phyloP scores from a whole-genome alignment of 192 early-diverging fungal species.

The Entomortierella beljakovae region DNA sequence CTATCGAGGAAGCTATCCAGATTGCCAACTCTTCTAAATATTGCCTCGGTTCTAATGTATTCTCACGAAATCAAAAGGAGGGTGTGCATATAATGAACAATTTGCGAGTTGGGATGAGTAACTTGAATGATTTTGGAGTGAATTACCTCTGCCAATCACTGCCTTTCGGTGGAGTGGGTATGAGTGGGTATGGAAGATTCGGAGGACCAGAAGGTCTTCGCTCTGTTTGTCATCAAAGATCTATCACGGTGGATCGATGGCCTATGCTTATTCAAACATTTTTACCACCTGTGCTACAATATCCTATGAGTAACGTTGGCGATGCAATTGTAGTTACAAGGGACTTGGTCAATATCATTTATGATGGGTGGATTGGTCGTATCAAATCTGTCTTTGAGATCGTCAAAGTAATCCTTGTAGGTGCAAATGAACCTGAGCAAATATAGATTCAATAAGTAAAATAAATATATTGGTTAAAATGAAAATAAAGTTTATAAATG shows the following conservation, averaged over 20 bases:
- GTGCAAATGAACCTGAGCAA: slow-evolving; percentile 36
- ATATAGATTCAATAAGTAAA: neutral
- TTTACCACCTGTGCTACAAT: slow-evolving; percentile 81
- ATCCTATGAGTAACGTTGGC: slow-evolving; percentile 66
- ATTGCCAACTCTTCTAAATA: slow-evolving; percentile 78
- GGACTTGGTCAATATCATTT: slow-evolving; percentile 50
- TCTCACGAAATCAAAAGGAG: slow-evolving; percentile 72
- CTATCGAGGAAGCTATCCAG: slow-evolving; percentile 74
- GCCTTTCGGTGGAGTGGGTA: slow-evolving; percentile 87
- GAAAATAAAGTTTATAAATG: neutral
- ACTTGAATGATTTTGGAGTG: slow-evolving; percentile 90
- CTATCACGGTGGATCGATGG: slow-evolving; percentile 79
- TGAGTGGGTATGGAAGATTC: slow-evolving; percentile 80
- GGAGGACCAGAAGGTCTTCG: slow-evolving; percentile 82
- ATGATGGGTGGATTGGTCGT: slow-evolving; percentile 34
- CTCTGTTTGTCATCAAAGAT: slow-evolving; percentile 74
- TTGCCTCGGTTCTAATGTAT: slow-evolving; percentile 85
- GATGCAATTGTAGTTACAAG: slow-evolving; percentile 52
- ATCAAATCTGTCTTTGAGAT: slow-evolving; percentile 38
- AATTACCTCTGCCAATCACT: slow-evolving; percentile 86
- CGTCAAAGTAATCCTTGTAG: slow-evolving; percentile 29
- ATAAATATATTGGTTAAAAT: neutral
- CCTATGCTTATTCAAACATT: slow-evolving; percentile 74
- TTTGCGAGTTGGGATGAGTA: slow-evolving; percentile 82
- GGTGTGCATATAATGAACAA: slow-evolving; percentile 70